Evolutionary conservation across 352 stramenopile species (phyloP), one percentile per base, ranked within the genome.

Genomic region (Pythium myriotylum): DNA sequence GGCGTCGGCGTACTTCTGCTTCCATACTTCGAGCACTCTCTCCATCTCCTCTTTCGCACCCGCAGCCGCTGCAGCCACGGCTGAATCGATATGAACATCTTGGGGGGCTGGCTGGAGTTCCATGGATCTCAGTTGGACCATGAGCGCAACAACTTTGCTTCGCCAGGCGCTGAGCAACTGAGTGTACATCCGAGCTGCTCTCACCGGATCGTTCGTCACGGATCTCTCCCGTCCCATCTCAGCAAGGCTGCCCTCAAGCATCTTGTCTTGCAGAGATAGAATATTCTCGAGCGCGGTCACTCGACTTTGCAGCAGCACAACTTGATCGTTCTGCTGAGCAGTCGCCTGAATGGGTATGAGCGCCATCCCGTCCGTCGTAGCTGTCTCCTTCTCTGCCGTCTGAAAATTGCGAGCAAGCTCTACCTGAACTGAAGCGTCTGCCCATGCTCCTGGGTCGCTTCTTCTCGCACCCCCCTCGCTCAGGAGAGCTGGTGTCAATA

Each of bases 201-300:
- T 37, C 20, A 65, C 62, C 1, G 58, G 58, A 1, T 67, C 56
- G 2, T 35, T 54, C 62, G n/a, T 65, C 33, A 39, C 10, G n/a
- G 22, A n/a, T 0, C 12, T 12, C 20, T 23, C 41, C 20, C n/a
- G 52, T 53, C 60, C 73, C 24, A 81, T 54, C 19, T 68, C 40
- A 16, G 65, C 43, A 12, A 91, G 54, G 0, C 65, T 61, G 9
- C 73, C 59, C 19, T 72, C 62, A 26, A 89, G 70, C 7, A 74
- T 73, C 40, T 67, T 74, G 52, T 91, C 81, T 23, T 91, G 81
- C n/a, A 91, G 62, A 17, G 67, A 65, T 5, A 91, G 54, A 24
- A 91, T 88, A 6, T 47, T 60, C 40, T 91, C 81, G 7, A 91
- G 70, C 3, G 81, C 81, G 9, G 60, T 24, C 1, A 89, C 70